These are phyloP conservation scores for Graphilbum fragrans DNA, from an alignment of 2,329 filamentous ascomycete genomes.

Conservation along the genomic window DNA sequence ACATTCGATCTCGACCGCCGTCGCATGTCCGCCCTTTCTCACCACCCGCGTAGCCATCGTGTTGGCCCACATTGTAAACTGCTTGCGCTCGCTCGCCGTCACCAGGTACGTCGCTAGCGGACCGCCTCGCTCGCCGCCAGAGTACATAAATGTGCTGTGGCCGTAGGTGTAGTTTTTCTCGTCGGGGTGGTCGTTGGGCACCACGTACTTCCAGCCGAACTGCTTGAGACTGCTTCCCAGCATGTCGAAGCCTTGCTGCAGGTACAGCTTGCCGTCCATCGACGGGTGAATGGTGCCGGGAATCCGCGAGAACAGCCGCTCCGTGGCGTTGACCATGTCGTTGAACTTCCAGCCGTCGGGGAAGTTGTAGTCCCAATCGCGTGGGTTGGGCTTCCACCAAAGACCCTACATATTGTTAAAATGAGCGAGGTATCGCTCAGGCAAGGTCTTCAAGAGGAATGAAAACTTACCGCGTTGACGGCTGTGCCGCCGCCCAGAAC, in stretches of 20 bases:
- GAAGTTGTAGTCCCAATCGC: slow-evolving; percentile 63
- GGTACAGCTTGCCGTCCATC: slow-evolving; percentile 52
- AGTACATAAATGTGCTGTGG: slow-evolving; percentile 52
- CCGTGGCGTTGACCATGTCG: slow-evolving; percentile 47
- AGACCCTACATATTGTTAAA: slow-evolving; percentile 41
- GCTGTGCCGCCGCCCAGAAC: slow-evolving; percentile 56
- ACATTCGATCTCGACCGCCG: slow-evolving; percentile 42
- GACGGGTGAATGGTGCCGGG: slow-evolving; percentile 57
- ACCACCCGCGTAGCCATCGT: slow-evolving; percentile 50
- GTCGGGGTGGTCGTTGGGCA: slow-evolving; percentile 42
- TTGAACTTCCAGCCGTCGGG: slow-evolving; percentile 56
- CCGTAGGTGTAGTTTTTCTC: slow-evolving; percentile 50
- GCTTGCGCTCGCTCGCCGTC: slow-evolving; percentile 36
- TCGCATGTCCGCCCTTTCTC: slow-evolving; percentile 42
- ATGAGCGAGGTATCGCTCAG: too few relatives aligned
- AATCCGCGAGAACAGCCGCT: slow-evolving; percentile 56
- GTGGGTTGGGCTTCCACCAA: slow-evolving; percentile 53
- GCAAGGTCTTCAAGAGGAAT: too few relatives aligned
- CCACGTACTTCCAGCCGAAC: slow-evolving; percentile 26
- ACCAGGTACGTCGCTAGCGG: slow-evolving; percentile 56
- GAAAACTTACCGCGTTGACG: too few relatives aligned
- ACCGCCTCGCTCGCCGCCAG: slow-evolving; percentile 48
- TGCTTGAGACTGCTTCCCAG: slow-evolving; percentile 44
- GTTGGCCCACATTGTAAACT: slow-evolving; percentile 50
- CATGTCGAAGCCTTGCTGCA: slow-evolving; percentile 53